Conservation (phyloP, 768 basidiomycete genomes). For the Tylopilus rubrobrunneus region DNA sequence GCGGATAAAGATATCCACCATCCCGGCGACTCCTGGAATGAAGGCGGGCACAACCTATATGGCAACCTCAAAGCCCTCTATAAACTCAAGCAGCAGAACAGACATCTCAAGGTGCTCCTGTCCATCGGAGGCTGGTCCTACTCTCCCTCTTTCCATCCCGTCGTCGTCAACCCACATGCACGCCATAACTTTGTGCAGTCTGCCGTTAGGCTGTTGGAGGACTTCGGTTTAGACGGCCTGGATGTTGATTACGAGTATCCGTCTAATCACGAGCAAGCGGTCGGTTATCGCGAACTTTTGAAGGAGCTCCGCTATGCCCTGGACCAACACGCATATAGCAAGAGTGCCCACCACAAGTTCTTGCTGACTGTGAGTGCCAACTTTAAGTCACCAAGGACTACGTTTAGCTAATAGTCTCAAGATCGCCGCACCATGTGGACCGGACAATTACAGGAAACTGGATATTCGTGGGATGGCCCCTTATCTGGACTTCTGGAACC, state of each 20-base stretch:
- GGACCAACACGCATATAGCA: slow-evolving; percentile 68
- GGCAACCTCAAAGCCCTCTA: slow-evolving; percentile 95
- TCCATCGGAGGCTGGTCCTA: slow-evolving; percentile 98
- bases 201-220: slow-evolving; percentile 76
- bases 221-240: slow-evolving; percentile 89
- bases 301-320: slow-evolving; percentile 70
- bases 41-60: slow-evolving; percentile 84
- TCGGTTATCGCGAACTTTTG: slow-evolving; percentile 80
- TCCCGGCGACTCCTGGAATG: slow-evolving; percentile 93
- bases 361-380: slow-evolving; percentile 60
- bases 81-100: slow-evolving; percentile 80
- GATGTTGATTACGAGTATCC: slow-evolving; percentile 97
- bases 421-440: slow-evolving; percentile 93
- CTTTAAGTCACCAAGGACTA: background rate
- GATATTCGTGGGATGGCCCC: slow-evolving; percentile 81
- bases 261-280: slow-evolving; percentile 67
- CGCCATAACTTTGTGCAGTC: slow-evolving; percentile 79
- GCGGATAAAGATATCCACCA: slow-evolving; percentile 98
- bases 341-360: slow-evolving; percentile 59
- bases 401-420: slow-evolving; percentile 26
- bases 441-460: slow-evolving; percentile 78
- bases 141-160: slow-evolving; percentile 80
- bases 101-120: slow-evolving; percentile 75
- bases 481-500: slow-evolving; percentile 92
- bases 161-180: slow-evolving; percentile 60